Evolutionary conservation across 257 asterid genomes (phyloP).

Genomic region (Ocimum tenuiflorum): DNA sequence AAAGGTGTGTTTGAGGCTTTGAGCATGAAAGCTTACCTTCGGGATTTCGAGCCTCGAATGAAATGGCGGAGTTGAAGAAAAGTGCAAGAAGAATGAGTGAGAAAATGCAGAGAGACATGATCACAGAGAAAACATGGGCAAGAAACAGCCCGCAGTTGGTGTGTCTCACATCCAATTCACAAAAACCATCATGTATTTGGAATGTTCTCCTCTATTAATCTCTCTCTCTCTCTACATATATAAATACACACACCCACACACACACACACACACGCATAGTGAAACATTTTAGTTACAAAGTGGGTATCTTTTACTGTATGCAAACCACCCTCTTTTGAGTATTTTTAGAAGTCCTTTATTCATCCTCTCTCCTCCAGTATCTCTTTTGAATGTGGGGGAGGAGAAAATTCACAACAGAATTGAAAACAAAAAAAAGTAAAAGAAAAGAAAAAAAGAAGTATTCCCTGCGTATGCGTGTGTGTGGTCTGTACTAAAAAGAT

Average conservation of each 20-base stretch:
- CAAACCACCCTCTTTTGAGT: constrained; percentile 28
- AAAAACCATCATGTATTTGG: constrained; percentile 20
- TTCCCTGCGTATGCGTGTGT: constrained; percentile 20
- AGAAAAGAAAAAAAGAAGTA: background rate
- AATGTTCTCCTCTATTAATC: constrained; percentile 4
- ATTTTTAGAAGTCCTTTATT: constrained; percentile 33
- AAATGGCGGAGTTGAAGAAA: constrained; percentile 26
- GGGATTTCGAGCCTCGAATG: constrained; percentile 68
- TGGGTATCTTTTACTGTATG: constrained; percentile 27
- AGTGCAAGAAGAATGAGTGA: constrained; percentile 28
- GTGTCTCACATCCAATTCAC: constrained; percentile 19
- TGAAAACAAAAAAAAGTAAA: background rate
- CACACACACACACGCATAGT: background rate
- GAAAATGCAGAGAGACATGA: constrained; percentile 36
- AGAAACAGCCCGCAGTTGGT: background rate
- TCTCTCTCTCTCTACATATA: constrained; percentile 4
- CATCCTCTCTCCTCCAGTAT: constrained; percentile 4
- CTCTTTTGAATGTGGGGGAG: constrained; percentile 25
- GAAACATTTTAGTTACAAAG: constrained; percentile 15
- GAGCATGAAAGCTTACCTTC: constrained; percentile 45
- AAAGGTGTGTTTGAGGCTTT: background rate
- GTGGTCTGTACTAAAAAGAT: constrained; percentile 26
- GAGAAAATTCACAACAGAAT: background rate
- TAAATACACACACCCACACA: background rate
- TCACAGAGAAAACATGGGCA: constrained; percentile 23